These are phyloP conservation scores for Aspergillus ellipticus DNA, from an alignment of 495 filamentous ascomycete genomes.

Conservation along the genomic window DNA sequence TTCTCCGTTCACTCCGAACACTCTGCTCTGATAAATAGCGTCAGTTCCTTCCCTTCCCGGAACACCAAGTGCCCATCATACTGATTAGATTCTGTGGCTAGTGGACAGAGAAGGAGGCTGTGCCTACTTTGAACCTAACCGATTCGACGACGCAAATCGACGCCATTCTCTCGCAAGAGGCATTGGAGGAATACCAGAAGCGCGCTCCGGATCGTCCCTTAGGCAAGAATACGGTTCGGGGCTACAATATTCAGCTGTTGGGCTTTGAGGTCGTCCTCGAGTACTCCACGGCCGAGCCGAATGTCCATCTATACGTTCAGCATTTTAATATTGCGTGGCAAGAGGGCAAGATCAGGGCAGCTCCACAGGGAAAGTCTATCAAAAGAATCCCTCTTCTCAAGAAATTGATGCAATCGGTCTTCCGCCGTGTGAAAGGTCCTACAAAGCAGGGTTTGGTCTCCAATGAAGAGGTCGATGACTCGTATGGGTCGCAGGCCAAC, in stretches of 20 bases:
- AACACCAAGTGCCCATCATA: not conserved
- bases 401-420: conserved; percentile 15
- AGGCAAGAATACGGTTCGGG: conserved; percentile 23
- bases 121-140: conserved; percentile 26
- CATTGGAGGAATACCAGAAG: conserved; percentile 16
- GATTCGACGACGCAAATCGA: conserved; percentile 39
- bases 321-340: conserved; percentile 32
- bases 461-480: not conserved
- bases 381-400: conserved; percentile 16
- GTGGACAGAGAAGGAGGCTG: conserved; percentile 22
- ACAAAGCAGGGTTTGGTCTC: not conserved
- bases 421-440: not conserved
- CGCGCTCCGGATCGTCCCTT: conserved; percentile 10
- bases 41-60: conserved; percentile 10
- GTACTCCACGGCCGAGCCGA: conserved; percentile 24
- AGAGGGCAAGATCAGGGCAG: conserved; percentile 19
- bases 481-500: not conserved
- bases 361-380: conserved; percentile 19
- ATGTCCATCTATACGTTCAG: conserved; percentile 32
- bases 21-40: conserved; percentile 23
- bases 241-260: conserved; percentile 30
- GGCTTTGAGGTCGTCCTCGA: conserved; percentile 39
- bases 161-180: conserved; percentile 28
- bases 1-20: conserved; percentile 18
- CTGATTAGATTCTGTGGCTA: conserved; percentile 7